These are phyloP conservation scores for Podila verticillata DNA, from an alignment of 192 early-diverging fungal species.

Conservation along the genomic window DNA sequence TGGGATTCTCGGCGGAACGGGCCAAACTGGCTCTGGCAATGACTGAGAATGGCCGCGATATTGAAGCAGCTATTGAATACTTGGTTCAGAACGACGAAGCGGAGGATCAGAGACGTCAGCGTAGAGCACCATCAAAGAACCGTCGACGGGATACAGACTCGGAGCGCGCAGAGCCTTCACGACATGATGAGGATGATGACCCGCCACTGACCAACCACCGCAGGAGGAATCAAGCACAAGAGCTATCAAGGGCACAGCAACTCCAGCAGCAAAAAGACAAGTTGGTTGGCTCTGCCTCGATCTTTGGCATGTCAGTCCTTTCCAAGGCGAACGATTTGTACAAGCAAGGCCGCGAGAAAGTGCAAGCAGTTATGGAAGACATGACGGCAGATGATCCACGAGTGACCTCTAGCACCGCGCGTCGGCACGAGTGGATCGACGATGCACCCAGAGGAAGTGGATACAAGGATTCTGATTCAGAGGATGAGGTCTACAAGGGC, in stretches of 20 bases:
- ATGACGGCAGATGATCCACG: constrained; percentile 55
- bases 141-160: neutral
- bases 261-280: constrained; percentile 64
- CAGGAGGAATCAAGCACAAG: constrained; percentile 26
- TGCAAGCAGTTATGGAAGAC: constrained; percentile 69
- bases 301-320: constrained; percentile 68
- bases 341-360: constrained; percentile 67
- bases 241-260: constrained; percentile 19
- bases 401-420: constrained; percentile 6
- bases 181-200: constrained; percentile 21
- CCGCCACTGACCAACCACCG: constrained; percentile 26
- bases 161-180: too few relatives aligned
- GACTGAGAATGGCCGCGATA: constrained; percentile 68
- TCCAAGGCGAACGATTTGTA: constrained; percentile 74
- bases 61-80: constrained; percentile 61
- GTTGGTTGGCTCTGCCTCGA: constrained; percentile 62
- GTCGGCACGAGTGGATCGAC: constrained; percentile 29
- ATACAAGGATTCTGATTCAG: constrained; percentile 50
- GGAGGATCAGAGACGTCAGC: constrained; percentile 13
- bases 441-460: constrained; percentile 8
- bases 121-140: constrained; percentile 8
- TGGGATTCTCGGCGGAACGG: constrained; percentile 79
- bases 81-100: constrained; percentile 55
- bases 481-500: constrained; percentile 29
- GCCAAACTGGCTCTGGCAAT: constrained; percentile 76